Conservation (phyloP, 495 filamentous ascomycete species). For the Annulohypoxylon stygium region DNA sequence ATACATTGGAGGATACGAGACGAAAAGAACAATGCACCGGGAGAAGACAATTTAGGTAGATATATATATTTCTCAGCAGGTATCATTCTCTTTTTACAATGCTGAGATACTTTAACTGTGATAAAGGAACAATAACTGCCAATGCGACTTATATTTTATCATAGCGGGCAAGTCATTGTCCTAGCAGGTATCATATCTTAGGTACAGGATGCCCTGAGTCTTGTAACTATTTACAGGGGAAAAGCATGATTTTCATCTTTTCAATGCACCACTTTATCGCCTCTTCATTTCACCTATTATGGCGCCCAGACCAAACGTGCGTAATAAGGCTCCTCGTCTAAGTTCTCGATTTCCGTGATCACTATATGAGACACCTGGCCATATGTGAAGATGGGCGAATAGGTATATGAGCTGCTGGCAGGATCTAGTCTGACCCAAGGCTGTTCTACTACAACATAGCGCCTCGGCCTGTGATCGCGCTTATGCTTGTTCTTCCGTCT, state of each 20-base stretch:
- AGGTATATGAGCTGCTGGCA: not conserved
- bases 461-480: not conserved
- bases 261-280: not conserved
- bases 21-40: too few relatives aligned
- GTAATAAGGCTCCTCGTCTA: not conserved
- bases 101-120: too few relatives aligned
- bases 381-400: constrained; percentile 2
- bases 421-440: constrained; percentile 4
- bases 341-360: not conserved
- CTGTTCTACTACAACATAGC: not conserved
- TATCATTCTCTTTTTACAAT: too few relatives aligned
- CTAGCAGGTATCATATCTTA: too few relatives aligned
- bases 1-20: too few relatives aligned
- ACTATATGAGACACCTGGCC: not conserved
- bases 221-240: too few relatives aligned
- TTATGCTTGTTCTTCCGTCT: not conserved
- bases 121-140: too few relatives aligned
- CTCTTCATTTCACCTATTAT: not conserved
- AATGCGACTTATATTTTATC: too few relatives aligned
- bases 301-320: not conserved
- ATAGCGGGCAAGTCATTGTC: too few relatives aligned
- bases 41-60: too few relatives aligned
- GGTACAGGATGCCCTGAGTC: too few relatives aligned
- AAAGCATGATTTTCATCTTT: not conserved
- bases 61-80: too few relatives aligned